Conservation (phyloP, 257 asterid genomes). For the Przewalskia tangutica region DNA sequence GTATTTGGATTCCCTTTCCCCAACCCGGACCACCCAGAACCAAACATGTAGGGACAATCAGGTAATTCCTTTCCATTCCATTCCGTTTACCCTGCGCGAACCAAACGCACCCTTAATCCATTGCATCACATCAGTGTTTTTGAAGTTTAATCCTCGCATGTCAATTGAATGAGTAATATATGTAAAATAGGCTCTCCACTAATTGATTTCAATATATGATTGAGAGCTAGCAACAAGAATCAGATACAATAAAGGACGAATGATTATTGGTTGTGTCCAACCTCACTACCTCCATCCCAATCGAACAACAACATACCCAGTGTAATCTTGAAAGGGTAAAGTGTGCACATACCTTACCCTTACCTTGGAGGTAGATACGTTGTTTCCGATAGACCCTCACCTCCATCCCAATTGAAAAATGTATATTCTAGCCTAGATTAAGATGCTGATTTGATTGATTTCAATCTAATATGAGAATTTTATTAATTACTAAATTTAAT, state of each 20-base stretch:
- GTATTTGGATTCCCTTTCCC: no score
- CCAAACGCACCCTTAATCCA: no score
- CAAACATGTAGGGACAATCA: no score
- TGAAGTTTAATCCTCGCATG: not conserved
- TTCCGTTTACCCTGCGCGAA: no score
- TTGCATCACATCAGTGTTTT: not conserved
- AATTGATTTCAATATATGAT: not conserved
- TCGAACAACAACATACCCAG: not conserved
- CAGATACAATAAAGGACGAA: not conserved
- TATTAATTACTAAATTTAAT: not conserved
- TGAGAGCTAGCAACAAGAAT: not conserved
- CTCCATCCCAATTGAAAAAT: no score
- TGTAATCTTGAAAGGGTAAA: no score
- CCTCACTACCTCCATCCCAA: not conserved
- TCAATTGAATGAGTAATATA: not conserved
- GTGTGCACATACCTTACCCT: no score
- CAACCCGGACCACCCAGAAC: no score
- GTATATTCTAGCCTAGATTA: not conserved
- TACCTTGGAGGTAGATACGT: no score
- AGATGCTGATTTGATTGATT: not conserved
- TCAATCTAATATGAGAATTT: not conserved
- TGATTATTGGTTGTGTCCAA: not conserved
- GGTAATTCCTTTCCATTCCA: no score
- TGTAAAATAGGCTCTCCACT: not conserved
- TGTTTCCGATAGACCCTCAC: no score